phyloP scores from a whole-genome alignment of 768 basidiomycete genomes.

The Lactarius hatsudake region DNA sequence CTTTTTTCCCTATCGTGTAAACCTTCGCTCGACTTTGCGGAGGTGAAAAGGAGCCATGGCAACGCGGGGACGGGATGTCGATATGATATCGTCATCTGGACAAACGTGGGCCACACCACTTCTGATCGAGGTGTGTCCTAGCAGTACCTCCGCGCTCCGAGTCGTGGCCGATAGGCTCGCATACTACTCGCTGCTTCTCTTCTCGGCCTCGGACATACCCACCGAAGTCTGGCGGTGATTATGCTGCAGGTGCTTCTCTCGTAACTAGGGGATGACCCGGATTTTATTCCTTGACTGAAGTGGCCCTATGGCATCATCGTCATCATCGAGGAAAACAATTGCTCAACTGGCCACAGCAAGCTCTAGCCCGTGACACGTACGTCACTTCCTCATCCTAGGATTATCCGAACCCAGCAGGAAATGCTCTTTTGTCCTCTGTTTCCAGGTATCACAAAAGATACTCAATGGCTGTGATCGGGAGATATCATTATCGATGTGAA shows the following conservation, averaged over 20 bases:
- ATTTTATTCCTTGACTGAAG: background rate
- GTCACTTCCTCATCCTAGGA: background rate
- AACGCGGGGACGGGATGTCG: background rate
- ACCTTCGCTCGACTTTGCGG: background rate
- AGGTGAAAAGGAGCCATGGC: background rate
- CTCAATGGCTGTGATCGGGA: background rate
- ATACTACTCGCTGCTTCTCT: background rate
- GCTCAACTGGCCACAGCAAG: background rate
- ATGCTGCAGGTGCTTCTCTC: background rate
- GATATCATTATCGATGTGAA: background rate
- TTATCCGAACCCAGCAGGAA: background rate
- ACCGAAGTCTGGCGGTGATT: background rate
- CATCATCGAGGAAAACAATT: background rate
- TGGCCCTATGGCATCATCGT: background rate
- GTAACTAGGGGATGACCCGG: background rate
- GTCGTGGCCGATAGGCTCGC: background rate
- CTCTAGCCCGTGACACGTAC: background rate
- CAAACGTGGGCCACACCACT: background rate
- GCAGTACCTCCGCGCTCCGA: background rate
- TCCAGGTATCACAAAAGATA: background rate
- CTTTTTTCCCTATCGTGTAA: background rate
- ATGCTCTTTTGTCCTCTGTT: background rate
- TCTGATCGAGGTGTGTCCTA: background rate
- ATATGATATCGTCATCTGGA: background rate
- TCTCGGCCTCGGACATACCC: background rate